These are phyloP conservation scores for Fusarium sulawesiense DNA, from an alignment of 2,329 filamentous ascomycete genomes.

Conservation along the genomic window DNA sequence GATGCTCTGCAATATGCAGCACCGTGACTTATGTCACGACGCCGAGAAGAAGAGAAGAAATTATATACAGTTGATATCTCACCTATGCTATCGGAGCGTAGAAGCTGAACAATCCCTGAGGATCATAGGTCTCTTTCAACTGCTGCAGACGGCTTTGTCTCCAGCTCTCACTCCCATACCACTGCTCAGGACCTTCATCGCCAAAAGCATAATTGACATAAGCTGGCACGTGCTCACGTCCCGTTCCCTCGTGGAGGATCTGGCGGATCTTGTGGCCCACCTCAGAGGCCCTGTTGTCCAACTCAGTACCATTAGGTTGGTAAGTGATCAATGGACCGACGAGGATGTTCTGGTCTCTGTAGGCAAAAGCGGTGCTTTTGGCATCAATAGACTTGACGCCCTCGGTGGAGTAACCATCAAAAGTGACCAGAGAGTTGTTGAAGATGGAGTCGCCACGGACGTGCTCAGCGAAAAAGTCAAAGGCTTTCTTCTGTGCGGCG, in stretches of 20 bases:
- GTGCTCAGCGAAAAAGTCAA: constrained; percentile 23
- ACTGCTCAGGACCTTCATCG: constrained; percentile 53
- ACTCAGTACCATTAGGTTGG: not conserved
- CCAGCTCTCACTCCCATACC: constrained; percentile 64
- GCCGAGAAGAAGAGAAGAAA: not conserved
- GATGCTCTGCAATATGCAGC: no score
- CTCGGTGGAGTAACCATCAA: constrained; percentile 63
- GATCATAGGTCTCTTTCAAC: constrained; percentile 63
- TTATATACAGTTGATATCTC: not conserved
- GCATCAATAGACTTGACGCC: constrained; percentile 46
- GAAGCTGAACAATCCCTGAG: constrained; percentile 56
- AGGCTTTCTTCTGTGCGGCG: constrained; percentile 24
- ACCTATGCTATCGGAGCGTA: constrained; percentile 43
- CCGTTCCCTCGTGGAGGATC: constrained; percentile 26
- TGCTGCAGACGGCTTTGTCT: constrained; percentile 56
- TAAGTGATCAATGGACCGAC: constrained; percentile 35
- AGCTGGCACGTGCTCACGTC: constrained; percentile 7
- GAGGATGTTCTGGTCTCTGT: constrained; percentile 35
- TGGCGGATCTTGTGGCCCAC: constrained; percentile 28
- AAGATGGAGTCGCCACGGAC: constrained; percentile 18
- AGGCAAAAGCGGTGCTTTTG: constrained; percentile 28
- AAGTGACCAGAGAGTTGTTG: constrained; percentile 58
- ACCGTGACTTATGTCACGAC: no score
- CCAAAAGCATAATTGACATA: constrained; percentile 65
- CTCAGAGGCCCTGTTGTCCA: constrained; percentile 26